Evolutionary conservation across 202 grass and related monocot species (phyloP).

Genomic region (Panicum virgatum): DNA sequence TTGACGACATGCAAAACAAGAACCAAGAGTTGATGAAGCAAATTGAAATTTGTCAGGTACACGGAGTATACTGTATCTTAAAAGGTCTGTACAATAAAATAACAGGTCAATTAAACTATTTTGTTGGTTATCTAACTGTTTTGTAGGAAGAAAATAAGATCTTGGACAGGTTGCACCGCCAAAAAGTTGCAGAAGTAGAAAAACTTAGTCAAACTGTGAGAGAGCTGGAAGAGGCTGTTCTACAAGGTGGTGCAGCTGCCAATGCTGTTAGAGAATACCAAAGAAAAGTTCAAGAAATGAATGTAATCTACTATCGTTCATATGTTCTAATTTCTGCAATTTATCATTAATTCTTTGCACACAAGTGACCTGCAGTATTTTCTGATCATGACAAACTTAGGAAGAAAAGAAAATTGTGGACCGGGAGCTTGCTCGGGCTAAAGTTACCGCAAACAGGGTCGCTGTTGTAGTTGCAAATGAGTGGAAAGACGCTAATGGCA

Average conservation of each 20-base stretch:
- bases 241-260: conserved; percentile 91
- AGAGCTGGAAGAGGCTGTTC: conserved; percentile 96
- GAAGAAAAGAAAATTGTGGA: conserved; percentile 94
- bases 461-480: conserved; percentile 98
- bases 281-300: conserved; percentile 96
- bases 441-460: conserved; percentile 96
- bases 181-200: conserved; percentile 97
- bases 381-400: conserved; percentile 42
- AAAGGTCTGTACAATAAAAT: not conserved
- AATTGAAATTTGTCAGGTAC: conserved; percentile 98
- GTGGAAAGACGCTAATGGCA: conserved; percentile 99
- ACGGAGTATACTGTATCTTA: conserved; percentile 10
- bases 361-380: conserved; percentile 25
- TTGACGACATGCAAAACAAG: conserved; percentile 99
- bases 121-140: not conserved
- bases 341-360: conserved; percentile 18
- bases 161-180: conserved; percentile 87
- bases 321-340: conserved; percentile 21
- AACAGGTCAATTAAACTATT: conserved; percentile 1
- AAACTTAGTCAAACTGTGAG: conserved; percentile 95
- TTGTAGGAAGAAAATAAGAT: conserved; percentile 98
- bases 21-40: conserved; percentile 98
- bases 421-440: conserved; percentile 89
- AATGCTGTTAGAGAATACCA: conserved; percentile 98
- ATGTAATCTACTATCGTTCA: conserved; percentile 54